These are phyloP conservation scores for Termitomyces sp. DNA, from an alignment of 768 basidiomycete genomes.

Conservation along the genomic window DNA sequence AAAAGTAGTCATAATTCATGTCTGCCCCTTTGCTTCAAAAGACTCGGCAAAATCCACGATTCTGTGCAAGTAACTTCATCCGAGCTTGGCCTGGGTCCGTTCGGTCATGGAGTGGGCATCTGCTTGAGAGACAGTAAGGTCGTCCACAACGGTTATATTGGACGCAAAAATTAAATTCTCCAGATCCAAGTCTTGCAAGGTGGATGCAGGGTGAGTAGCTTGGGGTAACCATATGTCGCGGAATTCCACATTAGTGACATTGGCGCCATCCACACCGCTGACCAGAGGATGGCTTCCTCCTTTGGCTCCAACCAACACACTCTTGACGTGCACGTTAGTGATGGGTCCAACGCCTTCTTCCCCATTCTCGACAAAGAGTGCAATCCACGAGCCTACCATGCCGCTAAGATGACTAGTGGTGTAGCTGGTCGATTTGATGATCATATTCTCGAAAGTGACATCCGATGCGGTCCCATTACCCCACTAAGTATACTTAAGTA, in stretches of 20 bases:
- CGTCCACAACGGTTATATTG: constrained; percentile 9
- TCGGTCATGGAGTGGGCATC: not conserved
- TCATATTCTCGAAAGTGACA: constrained; percentile 13
- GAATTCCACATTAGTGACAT: constrained; percentile 10
- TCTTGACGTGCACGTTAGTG: constrained; percentile 11
- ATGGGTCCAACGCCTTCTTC: constrained; percentile 12
- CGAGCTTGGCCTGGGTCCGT: not conserved
- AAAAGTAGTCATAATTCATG: not conserved
- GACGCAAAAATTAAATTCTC: constrained; percentile 1
- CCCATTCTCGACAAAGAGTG: constrained; percentile 12
- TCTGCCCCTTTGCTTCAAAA: not conserved
- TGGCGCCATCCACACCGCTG: constrained; percentile 5
- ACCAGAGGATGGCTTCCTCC: constrained; percentile 10
- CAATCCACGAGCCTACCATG: constrained; percentile 14
- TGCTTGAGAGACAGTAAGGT: not conserved
- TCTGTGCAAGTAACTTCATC: not conserved
- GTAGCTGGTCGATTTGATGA: constrained; percentile 10
- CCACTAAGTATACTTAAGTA: constrained; percentile 7
- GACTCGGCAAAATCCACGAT: not conserved
- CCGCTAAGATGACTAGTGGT: constrained; percentile 11
- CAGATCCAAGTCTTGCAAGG: constrained; percentile 2
- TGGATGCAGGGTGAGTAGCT: constrained; percentile 1
- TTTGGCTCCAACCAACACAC: constrained; percentile 3
- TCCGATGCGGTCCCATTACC: constrained; percentile 8
- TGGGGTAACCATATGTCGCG: constrained; percentile 5